These are phyloP conservation scores for Hirsutella thompsonii DNA, from an alignment of 2,329 filamentous ascomycete species.

Conservation along the genomic window DNA sequence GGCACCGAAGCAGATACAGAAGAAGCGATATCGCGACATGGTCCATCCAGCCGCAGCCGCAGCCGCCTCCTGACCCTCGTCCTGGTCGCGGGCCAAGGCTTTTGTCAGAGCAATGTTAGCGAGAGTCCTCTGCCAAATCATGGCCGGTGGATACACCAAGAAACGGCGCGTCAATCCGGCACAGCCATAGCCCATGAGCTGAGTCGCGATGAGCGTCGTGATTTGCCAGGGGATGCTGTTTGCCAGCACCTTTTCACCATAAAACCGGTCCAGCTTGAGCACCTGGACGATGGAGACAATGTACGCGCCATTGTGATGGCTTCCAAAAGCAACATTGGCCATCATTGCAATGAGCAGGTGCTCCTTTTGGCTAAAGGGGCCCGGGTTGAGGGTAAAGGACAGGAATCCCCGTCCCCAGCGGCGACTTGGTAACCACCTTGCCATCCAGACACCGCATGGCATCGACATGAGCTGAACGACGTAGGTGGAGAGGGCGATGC, in stretches of 20 bases:
- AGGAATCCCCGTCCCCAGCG: slow-evolving; percentile 1
- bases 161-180: slow-evolving; percentile 33
- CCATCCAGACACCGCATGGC: slow-evolving; percentile 23
- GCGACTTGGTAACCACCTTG: slow-evolving; percentile 6
- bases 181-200: slow-evolving; percentile 38
- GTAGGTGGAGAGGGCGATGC: slow-evolving; percentile 24
- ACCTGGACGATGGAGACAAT: slow-evolving; percentile 32
- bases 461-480: slow-evolving; percentile 27
- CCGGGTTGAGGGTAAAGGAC: slow-evolving; percentile 28
- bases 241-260: slow-evolving; percentile 23
- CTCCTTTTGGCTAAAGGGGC: slow-evolving; percentile 40
- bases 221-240: slow-evolving; percentile 30
- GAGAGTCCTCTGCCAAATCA: slow-evolving; percentile 37
- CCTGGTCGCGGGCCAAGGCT: slow-evolving; percentile 7
- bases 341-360: slow-evolving; percentile 41
- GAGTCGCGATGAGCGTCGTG: slow-evolving; percentile 30
- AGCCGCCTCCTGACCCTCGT: slow-evolving; percentile 8
- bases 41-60: slow-evolving; percentile 11
- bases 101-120: slow-evolving; percentile 30
- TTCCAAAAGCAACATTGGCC: slow-evolving; percentile 34
- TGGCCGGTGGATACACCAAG: slow-evolving; percentile 33
- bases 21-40: slow-evolving; percentile 24
- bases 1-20: slow-evolving; percentile 23
- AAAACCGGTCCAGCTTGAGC: slow-evolving; percentile 29
- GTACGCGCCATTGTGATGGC: slow-evolving; percentile 22